A percentile compares a stretch with the other conserved stretches of the same genome.
Evolutionary conservation across 805 yeast genomes (phyloP).

Genomic region (Blastobotrys peoriensis): DNA sequence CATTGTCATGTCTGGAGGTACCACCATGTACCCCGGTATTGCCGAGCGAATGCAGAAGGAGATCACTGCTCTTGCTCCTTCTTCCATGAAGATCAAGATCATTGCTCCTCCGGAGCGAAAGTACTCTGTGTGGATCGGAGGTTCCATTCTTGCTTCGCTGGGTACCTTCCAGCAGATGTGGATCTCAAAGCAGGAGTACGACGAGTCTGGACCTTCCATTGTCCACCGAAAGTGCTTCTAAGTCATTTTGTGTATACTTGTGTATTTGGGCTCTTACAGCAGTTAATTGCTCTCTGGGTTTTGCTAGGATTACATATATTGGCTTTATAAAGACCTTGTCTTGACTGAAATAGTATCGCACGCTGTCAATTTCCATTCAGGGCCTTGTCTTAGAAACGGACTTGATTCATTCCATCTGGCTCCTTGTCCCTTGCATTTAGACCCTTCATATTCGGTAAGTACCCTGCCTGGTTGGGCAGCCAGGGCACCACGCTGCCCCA

Average conservation of each 20-base stretch:
- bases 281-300: background rate
- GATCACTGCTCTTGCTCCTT: constrained; percentile 98
- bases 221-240: constrained; percentile 95
- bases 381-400: too few relatives aligned
- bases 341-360: too few relatives aligned
- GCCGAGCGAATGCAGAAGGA: constrained; percentile 99
- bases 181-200: constrained; percentile 99
- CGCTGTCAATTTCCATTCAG: too few relatives aligned
- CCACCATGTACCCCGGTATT: constrained; percentile 99
- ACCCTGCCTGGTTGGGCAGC: too few relatives aligned
- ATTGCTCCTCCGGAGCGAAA: constrained; percentile 99
- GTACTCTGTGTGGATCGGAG: constrained; percentile 99
- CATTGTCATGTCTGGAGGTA: constrained; percentile 99
- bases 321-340: too few relatives aligned
- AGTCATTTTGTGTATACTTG: constrained; percentile 25
- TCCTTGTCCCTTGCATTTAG: too few relatives aligned
- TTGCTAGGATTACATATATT: background rate
- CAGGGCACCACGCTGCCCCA: too few relatives aligned
- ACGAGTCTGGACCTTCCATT: constrained; percentile 99
- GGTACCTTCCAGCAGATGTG: constrained; percentile 99
- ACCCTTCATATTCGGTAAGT: too few relatives aligned
- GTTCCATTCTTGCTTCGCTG: constrained; percentile 97
- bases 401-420: too few relatives aligned
- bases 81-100: constrained; percentile 99
- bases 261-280: background rate